phyloP scores from a whole-genome alignment of 345 rosid genomes.

The Rhodomyrtus tomentosa region DNA sequence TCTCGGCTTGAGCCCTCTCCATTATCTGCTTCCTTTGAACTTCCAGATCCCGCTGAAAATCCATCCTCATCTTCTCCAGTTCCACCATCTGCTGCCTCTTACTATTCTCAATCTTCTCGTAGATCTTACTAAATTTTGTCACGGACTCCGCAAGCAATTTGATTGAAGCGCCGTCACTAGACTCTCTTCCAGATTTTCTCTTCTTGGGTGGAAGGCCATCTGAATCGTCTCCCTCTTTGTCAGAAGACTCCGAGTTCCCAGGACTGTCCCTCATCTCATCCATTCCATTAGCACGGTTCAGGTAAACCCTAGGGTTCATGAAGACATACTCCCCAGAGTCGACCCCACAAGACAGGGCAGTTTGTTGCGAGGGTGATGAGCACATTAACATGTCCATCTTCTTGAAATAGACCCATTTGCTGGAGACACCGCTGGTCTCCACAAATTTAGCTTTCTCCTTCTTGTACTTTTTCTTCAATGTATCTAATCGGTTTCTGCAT shows the following conservation, averaged over 20 bases:
- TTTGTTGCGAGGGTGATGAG: constrained; percentile 48
- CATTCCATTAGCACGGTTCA: constrained; percentile 62
- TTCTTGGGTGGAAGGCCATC: constrained; percentile 70
- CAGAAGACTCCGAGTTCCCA: constrained; percentile 48
- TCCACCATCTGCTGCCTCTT: constrained; percentile 81
- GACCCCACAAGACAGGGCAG: constrained; percentile 79
- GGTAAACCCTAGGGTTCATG: constrained; percentile 49
- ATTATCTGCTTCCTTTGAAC: constrained; percentile 77
- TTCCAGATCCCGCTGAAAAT: constrained; percentile 83
- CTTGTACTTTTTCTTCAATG: constrained; percentile 88
- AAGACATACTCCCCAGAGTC: constrained; percentile 86
- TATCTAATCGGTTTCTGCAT: constrained; percentile 79
- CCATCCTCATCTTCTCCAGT: constrained; percentile 92
- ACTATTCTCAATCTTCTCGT: constrained; percentile 84
- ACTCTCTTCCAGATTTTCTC: constrained; percentile 46
- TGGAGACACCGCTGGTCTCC: constrained; percentile 28
- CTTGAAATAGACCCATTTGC: constrained; percentile 80
- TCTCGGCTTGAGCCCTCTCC: constrained; percentile 74
- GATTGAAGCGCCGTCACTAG: constrained; percentile 44
- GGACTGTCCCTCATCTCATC: constrained; percentile 96
- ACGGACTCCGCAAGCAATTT: constrained; percentile 79
- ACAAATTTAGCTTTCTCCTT: constrained; percentile 55
- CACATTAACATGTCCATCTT: constrained; percentile 78
- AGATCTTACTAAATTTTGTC: constrained; percentile 66
- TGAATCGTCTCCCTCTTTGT: constrained; percentile 49